Percentiles rank a stretch among this genome's conserved stretches.
Evolutionary conservation across 2,329 filamentous ascomycete species (phyloP).

Genomic region (Colletotrichum sp.): DNA sequence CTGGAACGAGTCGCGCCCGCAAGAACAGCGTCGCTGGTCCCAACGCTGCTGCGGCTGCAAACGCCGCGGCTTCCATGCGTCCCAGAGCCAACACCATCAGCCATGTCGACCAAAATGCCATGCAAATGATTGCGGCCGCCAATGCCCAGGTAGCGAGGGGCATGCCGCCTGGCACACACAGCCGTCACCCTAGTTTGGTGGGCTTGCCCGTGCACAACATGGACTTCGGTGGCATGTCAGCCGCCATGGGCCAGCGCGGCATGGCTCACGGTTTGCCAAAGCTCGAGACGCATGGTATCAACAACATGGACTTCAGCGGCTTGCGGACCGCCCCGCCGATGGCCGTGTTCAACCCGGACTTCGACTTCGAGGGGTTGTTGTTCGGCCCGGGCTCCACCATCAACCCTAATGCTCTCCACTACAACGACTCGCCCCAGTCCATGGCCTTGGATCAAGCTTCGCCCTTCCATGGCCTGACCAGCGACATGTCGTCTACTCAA

Average conservation of each 20-base stretch:
- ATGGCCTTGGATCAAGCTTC: conserved; percentile 68
- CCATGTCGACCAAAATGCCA: conserved; percentile 80
- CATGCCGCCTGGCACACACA: conserved; percentile 50
- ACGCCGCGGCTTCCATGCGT: conserved; percentile 69
- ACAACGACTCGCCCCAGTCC: conserved; percentile 77
- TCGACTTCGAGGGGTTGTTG: conserved; percentile 73
- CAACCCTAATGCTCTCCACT: conserved; percentile 80
- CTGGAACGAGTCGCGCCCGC: conserved; percentile 75
- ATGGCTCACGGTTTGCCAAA: conserved; percentile 76
- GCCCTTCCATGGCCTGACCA: conserved; percentile 63
- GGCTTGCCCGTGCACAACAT: conserved; percentile 66
- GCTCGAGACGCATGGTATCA: conserved; percentile 77
- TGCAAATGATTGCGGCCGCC: conserved; percentile 73
- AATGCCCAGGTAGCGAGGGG: conserved; percentile 57
- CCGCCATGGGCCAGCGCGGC: conserved; percentile 69
- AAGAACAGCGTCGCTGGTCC: conserved; percentile 86
- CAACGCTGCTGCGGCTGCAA: conserved; percentile 47
- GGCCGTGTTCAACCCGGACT: conserved; percentile 68
- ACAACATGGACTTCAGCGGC: conserved; percentile 67
- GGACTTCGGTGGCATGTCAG: conserved; percentile 76
- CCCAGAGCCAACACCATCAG: conserved; percentile 96
- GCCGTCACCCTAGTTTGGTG: conserved; percentile 76
- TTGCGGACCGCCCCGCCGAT: conserved; percentile 79
- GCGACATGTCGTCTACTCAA: conserved; percentile 58
- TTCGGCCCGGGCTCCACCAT: conserved; percentile 73